Base-by-base conservation (phyloP, 2,329 filamentous ascomycete species). In the Monosporascus sp. region DNA sequence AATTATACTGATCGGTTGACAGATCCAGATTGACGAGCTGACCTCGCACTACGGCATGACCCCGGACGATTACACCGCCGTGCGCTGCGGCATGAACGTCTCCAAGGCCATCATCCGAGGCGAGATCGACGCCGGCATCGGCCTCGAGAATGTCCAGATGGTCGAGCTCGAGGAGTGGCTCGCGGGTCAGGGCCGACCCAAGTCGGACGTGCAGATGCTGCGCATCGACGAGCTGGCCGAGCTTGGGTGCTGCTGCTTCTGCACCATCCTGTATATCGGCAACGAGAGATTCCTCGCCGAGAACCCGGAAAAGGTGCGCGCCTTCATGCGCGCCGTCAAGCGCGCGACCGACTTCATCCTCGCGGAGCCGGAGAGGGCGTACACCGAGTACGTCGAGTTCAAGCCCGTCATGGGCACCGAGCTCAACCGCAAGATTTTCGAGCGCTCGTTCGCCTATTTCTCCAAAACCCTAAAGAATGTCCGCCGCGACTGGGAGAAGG, bases 181-280 rank as follows among this genome's bases (percentile, higher is more conserved):
- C 20, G 77, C 77, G 0, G 57, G 66, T 0, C 85, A 88, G 66
- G 78, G 77, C 60, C 84, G 86, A 1, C 78, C 82, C 54, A 80
- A 79, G 66, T 72, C 75, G 15, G 87, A 90, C 58, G 88, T 90
- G 7, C 84, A 89, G 71, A 90, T 91, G 87, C 81, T 91, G 18
- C 84, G 88, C 63, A 91, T 91, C 65, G 88, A 91, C 67, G 82
- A 90, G 73, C 84, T 91, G 27, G 88, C 88, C 36, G 86, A 90
- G 69, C 77, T 90, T 3, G 88, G 88, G 49, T 91, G 88, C 75
- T 91, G 88, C 80, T 91, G 88, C 77, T 91, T 91, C 81, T 91
- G 88, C 72, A 84, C 83, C 27, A 88, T 91, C 68, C 77, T 91
- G 41, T 90, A 91, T 76, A 91, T 91, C 58, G 87, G 84, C 62